Evolutionary conservation across 1,139 yeast genomes (phyloP).

Genomic region (Lodderomyces metapsilosis): DNA sequence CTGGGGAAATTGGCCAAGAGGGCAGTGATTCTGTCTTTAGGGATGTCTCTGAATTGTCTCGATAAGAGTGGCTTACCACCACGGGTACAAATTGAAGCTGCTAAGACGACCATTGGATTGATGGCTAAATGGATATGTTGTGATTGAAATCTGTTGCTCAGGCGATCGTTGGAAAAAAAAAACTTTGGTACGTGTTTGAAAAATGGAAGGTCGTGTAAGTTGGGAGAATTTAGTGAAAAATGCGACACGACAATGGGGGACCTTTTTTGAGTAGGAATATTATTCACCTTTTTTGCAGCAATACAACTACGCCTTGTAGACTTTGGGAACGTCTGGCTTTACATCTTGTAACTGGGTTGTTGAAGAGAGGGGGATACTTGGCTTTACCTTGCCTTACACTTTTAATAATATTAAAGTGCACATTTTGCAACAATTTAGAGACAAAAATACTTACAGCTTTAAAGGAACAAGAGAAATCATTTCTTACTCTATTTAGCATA

Average conservation of each 20-base stretch:
- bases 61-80: constrained; percentile 93
- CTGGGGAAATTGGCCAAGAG: constrained; percentile 85
- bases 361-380: too few species aligned
- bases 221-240: not conserved
- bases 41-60: constrained; percentile 85
- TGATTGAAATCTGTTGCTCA: not conserved
- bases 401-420: too few species aligned
- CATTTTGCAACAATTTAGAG: too few species aligned
- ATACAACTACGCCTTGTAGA: too few species aligned
- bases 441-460: too few species aligned
- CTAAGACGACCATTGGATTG: constrained; percentile 54
- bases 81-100: constrained; percentile 93
- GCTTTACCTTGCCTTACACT: too few species aligned
- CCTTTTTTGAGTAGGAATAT: too few species aligned
- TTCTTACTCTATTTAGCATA: too few species aligned
- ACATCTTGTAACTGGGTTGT: too few species aligned
- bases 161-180: constrained; percentile 4
- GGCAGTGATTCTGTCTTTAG: constrained; percentile 83
- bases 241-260: not conserved
- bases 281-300: not conserved
- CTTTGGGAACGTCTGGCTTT: too few species aligned
- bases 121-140: not conserved
- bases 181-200: not conserved
- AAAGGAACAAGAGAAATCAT: too few species aligned
- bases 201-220: constrained; percentile 8